phyloP scores from a whole-genome alignment of 2,329 filamentous ascomycete species.

The Pyrenophora tritici-repentis region DNA sequence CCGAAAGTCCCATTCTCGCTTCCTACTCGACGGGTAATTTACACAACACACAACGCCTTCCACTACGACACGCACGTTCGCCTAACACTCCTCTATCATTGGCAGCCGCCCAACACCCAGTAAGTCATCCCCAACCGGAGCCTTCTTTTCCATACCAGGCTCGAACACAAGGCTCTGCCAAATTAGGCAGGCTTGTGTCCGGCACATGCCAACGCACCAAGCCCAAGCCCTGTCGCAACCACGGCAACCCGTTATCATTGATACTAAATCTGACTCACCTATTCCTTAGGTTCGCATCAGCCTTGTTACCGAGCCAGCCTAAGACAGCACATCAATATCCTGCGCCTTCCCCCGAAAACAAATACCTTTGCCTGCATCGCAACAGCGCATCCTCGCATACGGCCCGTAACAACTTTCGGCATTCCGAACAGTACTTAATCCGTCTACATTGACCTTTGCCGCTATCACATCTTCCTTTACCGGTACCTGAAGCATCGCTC shows the following conservation, averaged over 20 bases:
- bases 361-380: slow-evolving; percentile 16
- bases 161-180: slow-evolving; percentile 31
- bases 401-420: slow-evolving; percentile 4
- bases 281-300: slow-evolving; percentile 24
- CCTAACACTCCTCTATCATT: slow-evolving; percentile 23
- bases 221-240: slow-evolving; percentile 33
- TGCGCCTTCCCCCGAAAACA: slow-evolving; percentile 22
- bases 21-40: slow-evolving; percentile 27
- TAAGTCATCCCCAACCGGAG: slow-evolving; percentile 41
- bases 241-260: slow-evolving; percentile 4
- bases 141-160: slow-evolving; percentile 25
- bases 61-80: slow-evolving; percentile 5
- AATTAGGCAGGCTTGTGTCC: slow-evolving; percentile 18
- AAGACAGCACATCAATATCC: slow-evolving; percentile 39
- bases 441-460: slow-evolving; percentile 6
- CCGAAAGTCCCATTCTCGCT: slow-evolving; percentile 14
- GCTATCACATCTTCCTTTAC: neutral
- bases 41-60: slow-evolving; percentile 21
- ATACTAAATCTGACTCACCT: slow-evolving; percentile 48
- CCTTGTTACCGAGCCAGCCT: slow-evolving; percentile 13
- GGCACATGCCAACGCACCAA: slow-evolving; percentile 38
- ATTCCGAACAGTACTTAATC: slow-evolving; percentile 23
- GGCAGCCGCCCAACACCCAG: slow-evolving; percentile 23
- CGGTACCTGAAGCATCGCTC: no score
- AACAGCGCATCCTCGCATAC: slow-evolving; percentile 22